Evolutionary conservation across 2,329 filamentous ascomycete species (phyloP), one percentile per base, ranked within the genome.

Genomic region (Geosmithia flava): DNA sequence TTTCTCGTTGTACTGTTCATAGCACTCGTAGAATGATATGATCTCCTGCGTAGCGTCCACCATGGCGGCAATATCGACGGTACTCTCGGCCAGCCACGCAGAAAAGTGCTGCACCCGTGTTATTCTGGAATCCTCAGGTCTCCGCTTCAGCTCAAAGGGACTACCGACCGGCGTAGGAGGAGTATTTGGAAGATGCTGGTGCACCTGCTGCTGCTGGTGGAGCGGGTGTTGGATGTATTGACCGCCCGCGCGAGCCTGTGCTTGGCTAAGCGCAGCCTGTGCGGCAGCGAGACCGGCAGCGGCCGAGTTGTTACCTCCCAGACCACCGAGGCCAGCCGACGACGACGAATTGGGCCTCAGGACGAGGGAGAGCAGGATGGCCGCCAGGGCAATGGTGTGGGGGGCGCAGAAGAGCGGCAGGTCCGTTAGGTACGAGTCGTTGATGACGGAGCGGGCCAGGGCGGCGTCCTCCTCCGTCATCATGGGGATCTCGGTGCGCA

Each of bases 341-440:
- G 1, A 55, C 50, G 60, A 54, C 15, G 56, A 58, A 45, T 62
- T 65, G 0, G 87, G 86, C 48, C 87, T 80, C 39, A 95, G 76
- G 4, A 93, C 85, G n/a, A 95, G 76, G 1, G 87, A 83, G 7
- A 95, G 72, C 49, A 95, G 78, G 51, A 95, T 84, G 7, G 88
- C 85, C 33, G 88, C 90, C 41, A 95, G 77, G n/a, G 88, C 88
- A 49, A 95, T 82, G 45, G 87, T 75, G 58, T 95, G 88, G n/a
- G 90, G 90, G 13, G 89, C 75, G 59, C 89, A 85, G 0, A 94
- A 74, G 15, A 96, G 72, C 2, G 87, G 87, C n/a, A 95, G 72
- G 61, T 96, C 90, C 7, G 90, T 95, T 66, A 94, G 83, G 68
- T 87, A 95, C 62, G 87, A 85, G 62, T 96, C 90, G 66, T 95